Conservation (phyloP, 2,329 filamentous ascomycete species). For the Epichloe baconii region DNA sequence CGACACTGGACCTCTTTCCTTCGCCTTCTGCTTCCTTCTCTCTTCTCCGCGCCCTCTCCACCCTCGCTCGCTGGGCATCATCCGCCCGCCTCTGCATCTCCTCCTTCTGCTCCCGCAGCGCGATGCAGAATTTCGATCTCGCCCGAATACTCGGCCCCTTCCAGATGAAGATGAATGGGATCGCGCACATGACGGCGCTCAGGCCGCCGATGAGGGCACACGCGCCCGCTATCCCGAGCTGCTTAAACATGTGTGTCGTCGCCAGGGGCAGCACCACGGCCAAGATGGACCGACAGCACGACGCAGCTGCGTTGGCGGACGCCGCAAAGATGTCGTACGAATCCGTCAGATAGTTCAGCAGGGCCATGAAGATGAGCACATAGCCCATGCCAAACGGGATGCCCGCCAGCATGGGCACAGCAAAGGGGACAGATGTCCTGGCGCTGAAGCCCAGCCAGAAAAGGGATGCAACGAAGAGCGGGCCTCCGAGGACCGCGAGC, state of each 20-base stretch:
- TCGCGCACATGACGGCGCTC: conserved; percentile 34
- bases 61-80: conserved; percentile 21
- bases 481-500: conserved; percentile 58
- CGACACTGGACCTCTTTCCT: background rate
- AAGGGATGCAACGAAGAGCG: conserved; percentile 43
- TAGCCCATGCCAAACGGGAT: conserved; percentile 50
- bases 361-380: conserved; percentile 48
- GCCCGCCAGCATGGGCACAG: conserved; percentile 45
- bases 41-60: conserved; percentile 11
- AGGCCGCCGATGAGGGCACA: conserved; percentile 38
- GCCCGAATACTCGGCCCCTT: conserved; percentile 41
- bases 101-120: conserved; percentile 37
- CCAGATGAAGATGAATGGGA: conserved; percentile 42
- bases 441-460: conserved; percentile 55
- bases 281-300: conserved; percentile 86
- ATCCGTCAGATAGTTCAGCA: conserved; percentile 54
- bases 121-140: conserved; percentile 48
- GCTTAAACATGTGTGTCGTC: conserved; percentile 34
- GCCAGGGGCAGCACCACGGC: conserved; percentile 57
- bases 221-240: conserved; percentile 34
- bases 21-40: conserved; percentile 10
- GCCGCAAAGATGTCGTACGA: conserved; percentile 55
- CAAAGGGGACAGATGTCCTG: conserved; percentile 32
- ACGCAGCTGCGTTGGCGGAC: conserved; percentile 70
- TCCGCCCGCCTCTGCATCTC: conserved; percentile 30